Conservation (phyloP, 2,329 filamentous ascomycete genomes). For the Ophiostoma sp. region DNA sequence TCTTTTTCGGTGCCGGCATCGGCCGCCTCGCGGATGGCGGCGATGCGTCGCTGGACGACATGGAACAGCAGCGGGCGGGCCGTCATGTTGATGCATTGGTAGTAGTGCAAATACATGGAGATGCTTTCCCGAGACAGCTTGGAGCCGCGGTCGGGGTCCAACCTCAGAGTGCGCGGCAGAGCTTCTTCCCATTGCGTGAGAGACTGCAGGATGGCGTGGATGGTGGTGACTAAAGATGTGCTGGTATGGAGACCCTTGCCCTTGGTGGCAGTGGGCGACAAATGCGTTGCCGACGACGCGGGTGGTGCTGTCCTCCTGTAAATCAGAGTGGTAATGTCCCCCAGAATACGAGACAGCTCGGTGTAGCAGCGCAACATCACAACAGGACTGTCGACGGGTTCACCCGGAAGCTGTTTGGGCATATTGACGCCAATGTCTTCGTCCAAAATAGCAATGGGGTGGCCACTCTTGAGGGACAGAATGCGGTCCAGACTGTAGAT, state of each 20-base stretch:
- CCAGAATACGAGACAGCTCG: slow-evolving; percentile 53
- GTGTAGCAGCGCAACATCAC: slow-evolving; percentile 54
- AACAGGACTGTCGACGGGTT: slow-evolving; percentile 48
- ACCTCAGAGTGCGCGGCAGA: slow-evolving; percentile 49
- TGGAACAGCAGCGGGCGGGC: slow-evolving; percentile 55
- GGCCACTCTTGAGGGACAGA: slow-evolving; percentile 54
- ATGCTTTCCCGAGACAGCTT: slow-evolving; percentile 36
- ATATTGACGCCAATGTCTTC: slow-evolving; percentile 51
- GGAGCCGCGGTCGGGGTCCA: slow-evolving; percentile 48
- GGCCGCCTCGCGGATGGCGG: slow-evolving; percentile 33
- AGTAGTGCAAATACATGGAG: slow-evolving; percentile 55
- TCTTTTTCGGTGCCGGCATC: slow-evolving; percentile 32
- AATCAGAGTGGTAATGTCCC: slow-evolving; percentile 48
- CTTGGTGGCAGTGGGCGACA: slow-evolving; percentile 2
- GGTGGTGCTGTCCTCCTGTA: slow-evolving; percentile 45
- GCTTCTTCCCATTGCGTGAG: slow-evolving; percentile 52
- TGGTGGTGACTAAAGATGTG: slow-evolving; percentile 48
- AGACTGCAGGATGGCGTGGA: slow-evolving; percentile 51
- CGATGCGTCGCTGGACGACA: slow-evolving; percentile 51
- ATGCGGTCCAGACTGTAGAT: slow-evolving; percentile 57
- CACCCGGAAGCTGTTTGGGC: slow-evolving; percentile 40
- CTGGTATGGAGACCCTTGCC: slow-evolving; percentile 30
- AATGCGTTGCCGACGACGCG: neutral
- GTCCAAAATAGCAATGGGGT: slow-evolving; percentile 56
- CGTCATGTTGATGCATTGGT: slow-evolving; percentile 60